Evolutionary conservation across 345 rosid genomes (phyloP).

Genomic region (Leavenworthia alabamica): DNA sequence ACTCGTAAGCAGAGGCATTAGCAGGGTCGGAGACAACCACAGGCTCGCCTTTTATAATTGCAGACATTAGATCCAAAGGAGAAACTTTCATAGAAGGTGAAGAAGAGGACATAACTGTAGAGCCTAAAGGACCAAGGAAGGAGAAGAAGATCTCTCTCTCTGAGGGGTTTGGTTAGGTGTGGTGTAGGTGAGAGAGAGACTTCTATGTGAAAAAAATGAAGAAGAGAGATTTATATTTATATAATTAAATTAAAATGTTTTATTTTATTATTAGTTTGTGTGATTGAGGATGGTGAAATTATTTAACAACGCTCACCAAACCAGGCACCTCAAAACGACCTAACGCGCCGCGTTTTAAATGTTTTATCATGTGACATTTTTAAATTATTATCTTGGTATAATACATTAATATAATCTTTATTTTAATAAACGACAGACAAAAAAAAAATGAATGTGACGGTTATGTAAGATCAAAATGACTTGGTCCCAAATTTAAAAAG

Average conservation of each 20-base stretch:
- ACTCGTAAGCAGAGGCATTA: conserved; percentile 48
- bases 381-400: not conserved
- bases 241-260: not conserved
- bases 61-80: conserved; percentile 76
- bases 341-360: conserved; percentile 41
- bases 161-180: conserved; percentile 31
- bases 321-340: conserved; percentile 55
- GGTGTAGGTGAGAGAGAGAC: conserved; percentile 45
- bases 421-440: not conserved
- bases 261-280: not conserved
- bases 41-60: conserved; percentile 62
- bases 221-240: not conserved
- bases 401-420: not conserved
- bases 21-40: conserved; percentile 43
- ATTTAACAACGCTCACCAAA: conserved; percentile 69
- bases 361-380: not conserved
- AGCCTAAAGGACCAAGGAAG: conserved; percentile 15
- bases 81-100: conserved; percentile 37
- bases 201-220: conserved; percentile 13
- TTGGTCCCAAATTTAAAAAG: too few relatives aligned
- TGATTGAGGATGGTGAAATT: too few relatives aligned
- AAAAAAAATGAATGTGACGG: not conserved
- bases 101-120: conserved; percentile 25
- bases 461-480: too few relatives aligned
- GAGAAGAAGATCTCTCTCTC: conserved; percentile 31